phyloP scores from a whole-genome alignment of 164 flowering plant species.

The Vitis rotundifolia region DNA sequence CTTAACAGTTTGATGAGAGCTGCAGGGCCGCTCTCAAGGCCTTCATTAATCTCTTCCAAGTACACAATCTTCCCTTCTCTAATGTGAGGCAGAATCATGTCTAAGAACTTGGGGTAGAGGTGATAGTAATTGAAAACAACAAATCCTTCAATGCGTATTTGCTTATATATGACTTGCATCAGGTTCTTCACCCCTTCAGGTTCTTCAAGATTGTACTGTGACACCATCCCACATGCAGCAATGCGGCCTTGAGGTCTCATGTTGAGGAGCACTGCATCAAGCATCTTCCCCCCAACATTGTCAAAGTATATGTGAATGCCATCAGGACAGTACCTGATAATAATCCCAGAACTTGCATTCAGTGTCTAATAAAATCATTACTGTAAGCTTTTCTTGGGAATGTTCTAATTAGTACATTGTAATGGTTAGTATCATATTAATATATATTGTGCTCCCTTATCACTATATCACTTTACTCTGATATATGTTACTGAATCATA shows the following conservation, averaged over 20 bases:
- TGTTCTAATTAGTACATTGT: too few species aligned
- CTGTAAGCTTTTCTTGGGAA: too few species aligned
- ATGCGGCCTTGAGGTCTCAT: conserved; percentile 57
- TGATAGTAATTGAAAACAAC: conserved; percentile 28
- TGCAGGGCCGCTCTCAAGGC: conserved; percentile 58
- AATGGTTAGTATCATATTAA: too few species aligned
- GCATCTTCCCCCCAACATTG: conserved; percentile 65
- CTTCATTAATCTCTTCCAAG: conserved; percentile 52
- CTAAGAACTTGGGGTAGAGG: conserved; percentile 37
- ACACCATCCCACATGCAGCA: conserved; percentile 61
- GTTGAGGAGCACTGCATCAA: conserved; percentile 60
- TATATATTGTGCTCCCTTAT: too few species aligned
- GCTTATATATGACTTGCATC: conserved; percentile 26
- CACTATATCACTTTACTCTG: too few species aligned
- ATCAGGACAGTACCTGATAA: conserved; percentile 44
- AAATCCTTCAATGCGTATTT: conserved; percentile 51
- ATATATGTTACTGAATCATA: too few species aligned
- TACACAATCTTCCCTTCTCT: conserved; percentile 49
- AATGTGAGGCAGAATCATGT: conserved; percentile 28
- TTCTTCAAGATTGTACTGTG: conserved; percentile 38
- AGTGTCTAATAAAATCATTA: too few species aligned
- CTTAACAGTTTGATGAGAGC: conserved; percentile 52
- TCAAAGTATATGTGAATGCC: conserved; percentile 72
- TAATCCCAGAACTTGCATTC: background rate
- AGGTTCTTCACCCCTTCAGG: conserved; percentile 45